Percentiles rank a stretch among this genome's conserved stretches.
Conservation (phyloP, 208 protist genomes). For the Leishmania tropica region DNA sequence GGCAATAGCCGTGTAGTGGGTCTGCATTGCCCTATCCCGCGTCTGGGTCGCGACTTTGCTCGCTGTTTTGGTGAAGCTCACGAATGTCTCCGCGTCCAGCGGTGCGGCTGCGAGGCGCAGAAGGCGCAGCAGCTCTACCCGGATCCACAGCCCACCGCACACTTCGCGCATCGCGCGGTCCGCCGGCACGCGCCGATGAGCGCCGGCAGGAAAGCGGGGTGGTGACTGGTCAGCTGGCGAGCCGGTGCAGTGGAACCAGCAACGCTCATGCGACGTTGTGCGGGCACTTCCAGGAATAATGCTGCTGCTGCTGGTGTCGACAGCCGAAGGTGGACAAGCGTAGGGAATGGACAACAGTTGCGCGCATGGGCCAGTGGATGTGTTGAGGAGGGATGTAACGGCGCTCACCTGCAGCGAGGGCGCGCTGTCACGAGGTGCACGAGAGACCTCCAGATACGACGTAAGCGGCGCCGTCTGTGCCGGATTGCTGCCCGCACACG, state of each 20-base stretch:
- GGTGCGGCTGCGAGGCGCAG: conserved; percentile 36
- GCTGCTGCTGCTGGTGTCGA: conserved; percentile 11
- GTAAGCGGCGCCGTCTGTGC: conserved; percentile 5
- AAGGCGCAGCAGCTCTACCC: conserved; percentile 44
- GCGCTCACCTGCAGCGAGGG: conserved; percentile 32
- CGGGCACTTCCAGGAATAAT: conserved; percentile 7
- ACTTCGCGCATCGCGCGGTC: conserved; percentile 31
- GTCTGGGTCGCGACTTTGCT: conserved; percentile 10
- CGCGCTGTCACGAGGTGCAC: conserved; percentile 4
- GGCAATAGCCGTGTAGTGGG: conserved; percentile 35
- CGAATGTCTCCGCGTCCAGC: conserved; percentile 28
- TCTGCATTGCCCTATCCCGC: conserved; percentile 22
- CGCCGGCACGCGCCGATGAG: conserved; percentile 11
- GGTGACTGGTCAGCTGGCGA: conserved; percentile 18
- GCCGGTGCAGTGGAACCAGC: not conserved
- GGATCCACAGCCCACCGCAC: conserved; percentile 49
- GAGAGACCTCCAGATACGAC: conserved; percentile 7
- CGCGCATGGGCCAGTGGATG: conserved; percentile 39
- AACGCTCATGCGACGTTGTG: conserved; percentile 10
- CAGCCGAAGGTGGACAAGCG: conserved; percentile 20
- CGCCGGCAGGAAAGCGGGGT: conserved; percentile 10
- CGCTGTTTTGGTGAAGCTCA: conserved; percentile 24
- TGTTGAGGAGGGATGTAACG: conserved; percentile 47
- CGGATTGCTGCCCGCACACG: not conserved
- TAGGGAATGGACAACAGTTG: conserved; percentile 52